Evolutionary conservation across 805 yeast genomes (phyloP), one percentile per base, ranked within the genome.

Genomic region (Wickerhamiella sorbophila): DNA sequence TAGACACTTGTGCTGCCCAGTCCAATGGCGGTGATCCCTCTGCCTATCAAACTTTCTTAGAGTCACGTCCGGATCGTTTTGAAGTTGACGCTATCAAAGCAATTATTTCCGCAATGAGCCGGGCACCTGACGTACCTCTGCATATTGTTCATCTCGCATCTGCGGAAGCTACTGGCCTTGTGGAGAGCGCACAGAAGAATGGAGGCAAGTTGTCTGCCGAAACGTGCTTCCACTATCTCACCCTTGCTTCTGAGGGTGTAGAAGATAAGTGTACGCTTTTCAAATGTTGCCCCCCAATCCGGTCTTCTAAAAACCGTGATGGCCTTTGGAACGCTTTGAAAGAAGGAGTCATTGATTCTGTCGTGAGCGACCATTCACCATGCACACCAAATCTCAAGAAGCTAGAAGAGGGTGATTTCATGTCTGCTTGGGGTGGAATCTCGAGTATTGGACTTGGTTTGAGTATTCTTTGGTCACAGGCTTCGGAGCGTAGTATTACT

Each of bases 351-450:
- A 78, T 87, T 47, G 71, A 80, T 3, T 75, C 95, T 1, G 93
- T 87, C 4, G 96, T 88, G 4, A 81, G 94, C 9, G 97, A 87
- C 58, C 97, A 87, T 63, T 84, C 95, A 2, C 97, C 96, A 3
- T 87, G 97, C 62, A 84, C 95, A 0, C 95, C 96, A 0, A 83
- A 84, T 47, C 66, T 87, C 55, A 87, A 87, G 61, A 80, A 81
- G 18, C 65, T 86, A 40, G 79, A 76, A 14, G 69, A 73, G 44
- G 96, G 96, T 34, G 95, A 88, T 57, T 87, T 87, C 60, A 75
- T 85, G 56, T 71, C 76, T 33, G 94, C 96, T 1, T 87, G 97
- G 97, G 97, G 96, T 36, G 97, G 97, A 17, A 84, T 87, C 33
- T 71, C 94, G 2, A 82, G 94, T 1, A 91, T 87, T 31, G 97